Evolutionary conservation across 257 asterid species (phyloP), one percentile per base, ranked within the genome.

Genomic region (Fraxinus americana): DNA sequence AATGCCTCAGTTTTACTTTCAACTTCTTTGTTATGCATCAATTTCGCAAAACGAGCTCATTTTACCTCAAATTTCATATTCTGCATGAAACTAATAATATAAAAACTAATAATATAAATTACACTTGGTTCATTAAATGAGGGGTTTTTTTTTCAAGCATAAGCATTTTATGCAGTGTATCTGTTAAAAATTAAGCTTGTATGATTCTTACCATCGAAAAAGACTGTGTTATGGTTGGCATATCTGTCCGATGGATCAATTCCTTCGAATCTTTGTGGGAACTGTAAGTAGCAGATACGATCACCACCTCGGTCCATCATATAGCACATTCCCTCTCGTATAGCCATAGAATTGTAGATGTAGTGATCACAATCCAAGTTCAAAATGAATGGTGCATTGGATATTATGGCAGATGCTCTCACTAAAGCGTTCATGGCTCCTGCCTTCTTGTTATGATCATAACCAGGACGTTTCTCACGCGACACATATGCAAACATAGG

Each of bases 241-340:
- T 95, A 95, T 89, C 99, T 79, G 73, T 95, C 99, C 0, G 99
- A 95, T 39, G 99, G 99, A 85, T 95, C 99, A 4, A 95, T 91
- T 11, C 99, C 99, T 79, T 95, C 99, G 29, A 95, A 95, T 77
- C 99, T 91, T 79, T 95, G 99, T 0, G 99, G 99, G 85, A 95
- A 95, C 43, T 95, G 99, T 72, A 95, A 79, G 86, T 95, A 95
- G 91, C 99, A 91, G 23, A 95, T 81, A 10, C 99, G 97, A 66
- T 95, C 99, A 38, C 99, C 99, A 5, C 97, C 97, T 10, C 99
- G 90, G 75, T 95, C 99, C 96, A 95, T 86, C 99, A 95, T 95
- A 85, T 93, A 93, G 72, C 99, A 95, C 84, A 95, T 91, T 8
- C 99, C 99, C 84, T 95, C 98, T 75, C 86, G 82, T 25, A 95